These are phyloP conservation scores for Aspergillus funiculosus DNA, from an alignment of 495 filamentous ascomycete species.

Conservation along the genomic window DNA sequence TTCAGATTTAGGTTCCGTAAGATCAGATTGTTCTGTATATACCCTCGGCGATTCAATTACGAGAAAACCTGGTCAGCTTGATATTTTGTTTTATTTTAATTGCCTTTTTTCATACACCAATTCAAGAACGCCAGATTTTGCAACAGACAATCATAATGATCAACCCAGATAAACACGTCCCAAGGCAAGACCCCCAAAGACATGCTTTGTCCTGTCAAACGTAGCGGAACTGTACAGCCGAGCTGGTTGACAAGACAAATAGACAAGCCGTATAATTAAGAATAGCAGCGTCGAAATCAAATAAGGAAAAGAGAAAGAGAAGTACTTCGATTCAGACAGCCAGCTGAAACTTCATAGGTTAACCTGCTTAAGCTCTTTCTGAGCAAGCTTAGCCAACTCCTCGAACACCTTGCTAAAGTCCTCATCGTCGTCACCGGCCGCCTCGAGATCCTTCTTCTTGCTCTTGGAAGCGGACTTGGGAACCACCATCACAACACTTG, in stretches of 20 bases:
- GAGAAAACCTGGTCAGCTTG: conserved; percentile 17
- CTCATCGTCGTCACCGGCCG: conserved; percentile 48
- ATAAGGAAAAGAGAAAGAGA: conserved; percentile 23
- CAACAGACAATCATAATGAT: conserved; percentile 39
- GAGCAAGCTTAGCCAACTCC: conserved; percentile 64
- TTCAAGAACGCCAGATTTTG: conserved; percentile 41
- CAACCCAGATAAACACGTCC: conserved; percentile 29
- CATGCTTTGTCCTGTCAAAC: conserved; percentile 40
- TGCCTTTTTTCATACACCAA: conserved; percentile 45
- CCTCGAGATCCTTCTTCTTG: conserved; percentile 50
- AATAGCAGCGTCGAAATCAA: conserved; percentile 18
- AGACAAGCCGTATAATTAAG: conserved; percentile 24
- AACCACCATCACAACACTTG: conserved; percentile 83
- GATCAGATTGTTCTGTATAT: background rate
- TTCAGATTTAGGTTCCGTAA: too few species aligned
- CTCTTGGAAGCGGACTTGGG: conserved; percentile 49
- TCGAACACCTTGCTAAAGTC: conserved; percentile 69
- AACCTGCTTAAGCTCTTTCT: conserved; percentile 58
- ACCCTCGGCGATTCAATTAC: background rate
- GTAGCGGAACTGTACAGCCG: conserved; percentile 44
- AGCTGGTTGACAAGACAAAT: conserved; percentile 33
- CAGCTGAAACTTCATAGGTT: conserved; percentile 34
- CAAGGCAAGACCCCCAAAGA: conserved; percentile 44
- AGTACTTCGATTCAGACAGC: conserved; percentile 11
- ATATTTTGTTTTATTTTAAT: conserved; percentile 25